phyloP scores from a whole-genome alignment of 768 basidiomycete genomes.

The Amanita muscaria region DNA sequence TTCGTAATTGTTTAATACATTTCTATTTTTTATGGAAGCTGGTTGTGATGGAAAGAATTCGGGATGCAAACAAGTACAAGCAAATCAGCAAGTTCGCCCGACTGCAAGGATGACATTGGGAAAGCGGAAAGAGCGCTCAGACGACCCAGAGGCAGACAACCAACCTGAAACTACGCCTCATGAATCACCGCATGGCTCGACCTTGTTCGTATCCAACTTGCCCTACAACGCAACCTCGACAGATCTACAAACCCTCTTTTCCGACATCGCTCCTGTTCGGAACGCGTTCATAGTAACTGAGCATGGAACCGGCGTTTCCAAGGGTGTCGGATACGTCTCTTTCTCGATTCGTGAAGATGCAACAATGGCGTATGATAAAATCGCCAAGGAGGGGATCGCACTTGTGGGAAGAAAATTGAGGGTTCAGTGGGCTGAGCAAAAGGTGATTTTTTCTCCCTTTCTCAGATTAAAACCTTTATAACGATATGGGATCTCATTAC shows the following conservation, averaged over 20 bases:
- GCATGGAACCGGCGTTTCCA: constrained; percentile 63
- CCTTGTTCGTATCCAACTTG: constrained; percentile 88
- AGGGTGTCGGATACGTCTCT: constrained; percentile 95
- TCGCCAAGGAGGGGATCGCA: constrained; percentile 54
- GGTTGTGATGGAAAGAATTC: too few relatives aligned
- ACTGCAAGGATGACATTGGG: constrained; percentile 30
- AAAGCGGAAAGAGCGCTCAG: constrained; percentile 34
- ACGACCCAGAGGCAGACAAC: neutral
- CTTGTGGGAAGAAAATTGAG: constrained; percentile 64
- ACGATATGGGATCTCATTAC: neutral
- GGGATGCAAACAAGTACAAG: too few relatives aligned
- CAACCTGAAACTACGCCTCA: too few relatives aligned
- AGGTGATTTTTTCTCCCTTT: constrained; percentile 33
- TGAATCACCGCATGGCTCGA: constrained; percentile 49
- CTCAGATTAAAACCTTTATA: neutral
- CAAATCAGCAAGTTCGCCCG: too few relatives aligned
- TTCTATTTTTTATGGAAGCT: too few relatives aligned
- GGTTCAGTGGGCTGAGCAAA: constrained; percentile 73
- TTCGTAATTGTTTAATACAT: too few relatives aligned
- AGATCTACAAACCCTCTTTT: constrained; percentile 88
- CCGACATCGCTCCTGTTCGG: constrained; percentile 89
- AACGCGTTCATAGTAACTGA: constrained; percentile 90
- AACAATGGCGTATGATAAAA: constrained; percentile 55
- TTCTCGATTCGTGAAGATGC: constrained; percentile 90
- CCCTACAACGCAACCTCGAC: constrained; percentile 86